Percentiles rank a stretch among this genome's conserved stretches.
phyloP scores from a whole-genome alignment of 2,329 filamentous ascomycete genomes.

The Colletotrichum gigasporum region DNA sequence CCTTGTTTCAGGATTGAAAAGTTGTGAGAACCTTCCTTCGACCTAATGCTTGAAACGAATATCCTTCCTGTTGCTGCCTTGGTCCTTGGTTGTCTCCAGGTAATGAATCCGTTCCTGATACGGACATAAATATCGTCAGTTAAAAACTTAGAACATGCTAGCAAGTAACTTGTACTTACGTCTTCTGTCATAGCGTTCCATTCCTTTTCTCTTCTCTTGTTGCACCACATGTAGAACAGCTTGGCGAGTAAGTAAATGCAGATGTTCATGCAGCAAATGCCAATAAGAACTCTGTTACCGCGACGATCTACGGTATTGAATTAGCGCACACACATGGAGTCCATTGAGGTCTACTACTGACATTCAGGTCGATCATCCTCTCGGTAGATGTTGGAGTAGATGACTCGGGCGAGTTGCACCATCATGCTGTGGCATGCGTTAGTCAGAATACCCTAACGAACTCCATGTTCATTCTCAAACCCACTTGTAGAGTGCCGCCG shows the following conservation, averaged over 20 bases:
- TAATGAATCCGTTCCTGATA: constrained; percentile 25
- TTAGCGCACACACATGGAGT: neutral
- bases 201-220: constrained; percentile 52
- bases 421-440: constrained; percentile 41
- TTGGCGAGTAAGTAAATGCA: constrained; percentile 57
- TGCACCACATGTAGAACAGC: constrained; percentile 61
- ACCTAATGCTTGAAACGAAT: constrained; percentile 25
- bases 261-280: constrained; percentile 34
- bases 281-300: constrained; percentile 33
- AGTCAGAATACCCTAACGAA: no score
- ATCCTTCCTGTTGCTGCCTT: constrained; percentile 28
- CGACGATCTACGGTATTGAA: constrained; percentile 2
- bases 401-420: constrained; percentile 56
- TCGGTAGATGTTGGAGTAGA: constrained; percentile 57
- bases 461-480: neutral
- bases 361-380: constrained; percentile 54
- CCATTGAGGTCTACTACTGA: neutral
- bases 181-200: constrained; percentile 60
- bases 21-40: no score
- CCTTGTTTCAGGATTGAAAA: no score
- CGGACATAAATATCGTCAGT: neutral
- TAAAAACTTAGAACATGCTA: neutral
- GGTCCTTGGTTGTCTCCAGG: constrained; percentile 30
- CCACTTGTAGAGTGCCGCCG: constrained; percentile 68
- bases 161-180: neutral